Base-by-base conservation (phyloP, 2,329 filamentous ascomycete genomes). In the Monosporascus sp. region DNA sequence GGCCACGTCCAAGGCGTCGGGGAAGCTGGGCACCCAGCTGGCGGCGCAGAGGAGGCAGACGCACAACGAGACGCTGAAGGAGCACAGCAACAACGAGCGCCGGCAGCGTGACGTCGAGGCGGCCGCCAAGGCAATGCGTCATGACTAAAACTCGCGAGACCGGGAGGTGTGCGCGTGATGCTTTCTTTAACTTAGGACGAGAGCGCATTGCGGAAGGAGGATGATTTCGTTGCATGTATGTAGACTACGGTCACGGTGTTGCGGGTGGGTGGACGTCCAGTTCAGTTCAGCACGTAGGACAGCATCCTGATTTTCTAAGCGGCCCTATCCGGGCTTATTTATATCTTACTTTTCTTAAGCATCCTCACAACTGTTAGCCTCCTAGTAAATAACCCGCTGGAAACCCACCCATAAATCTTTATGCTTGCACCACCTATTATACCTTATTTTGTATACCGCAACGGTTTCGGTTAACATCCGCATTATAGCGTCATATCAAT, bases 11-110 rank as follows among this genome's bases (percentile, higher is more conserved):
- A 83, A 75, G 70, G 73, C 73, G 47, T 83, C 83, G 62, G 85
- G 89, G 17, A 92, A 90, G 66, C 76, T 95, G 14, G 80, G 81
- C 36, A 73, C 77, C 35, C 85, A 91, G 66, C 76, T 96, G 15
- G 81, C 86, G 51, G 85, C 85, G 37, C 88, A 96, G 72, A 89
- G 88, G 73, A 85, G 82, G 62, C 83, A 89, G 73, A 90, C 87
- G 8, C 79, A 84, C 50, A 77, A 74, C 31, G 83, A 87, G 55
- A 85, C 84, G 1, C 74, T 96, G 48, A 83, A 85, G 57, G 80
- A 88, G 59, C 81, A 77, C 4, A 90, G 89, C 66, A 74, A 78
- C 50, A 78, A 85, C 52, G 88, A 91, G 65, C 73, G 83, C 52
- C 76, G 80, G 47, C 77, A 77, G 15, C 78, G 89, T 51, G 84